phyloP scores from a whole-genome alignment of 257 asterid species.

The Solanum chiquidenum region DNA sequence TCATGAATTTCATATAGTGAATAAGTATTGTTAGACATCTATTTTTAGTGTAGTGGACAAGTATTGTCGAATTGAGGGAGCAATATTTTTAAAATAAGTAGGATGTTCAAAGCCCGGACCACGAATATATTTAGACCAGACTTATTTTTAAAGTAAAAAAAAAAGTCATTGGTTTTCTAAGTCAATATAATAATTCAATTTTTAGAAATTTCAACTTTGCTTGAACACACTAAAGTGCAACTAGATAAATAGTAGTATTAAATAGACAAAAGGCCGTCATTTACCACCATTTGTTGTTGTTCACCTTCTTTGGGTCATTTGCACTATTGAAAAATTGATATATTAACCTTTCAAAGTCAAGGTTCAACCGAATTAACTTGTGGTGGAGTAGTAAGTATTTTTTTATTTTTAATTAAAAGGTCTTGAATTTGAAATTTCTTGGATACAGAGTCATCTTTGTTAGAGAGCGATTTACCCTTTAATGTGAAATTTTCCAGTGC shows the following conservation, averaged over 20 bases:
- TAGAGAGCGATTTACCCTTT: rapidly evolving
- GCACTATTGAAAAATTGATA: neutral
- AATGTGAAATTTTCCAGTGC: rapidly evolving
- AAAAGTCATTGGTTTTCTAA: neutral
- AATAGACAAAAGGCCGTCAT: neutral
- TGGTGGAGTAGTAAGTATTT: neutral
- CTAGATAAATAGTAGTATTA: neutral
- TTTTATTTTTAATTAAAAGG: too few relatives aligned
- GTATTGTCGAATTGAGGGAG: too few relatives aligned
- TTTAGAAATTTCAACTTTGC: neutral
- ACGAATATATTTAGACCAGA: neutral
- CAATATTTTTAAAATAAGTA: too few relatives aligned
- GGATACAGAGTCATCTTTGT: rapidly evolving
- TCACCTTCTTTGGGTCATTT: neutral
- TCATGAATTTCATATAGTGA: too few relatives aligned
- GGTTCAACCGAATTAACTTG: neutral
- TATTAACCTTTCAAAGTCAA: neutral
- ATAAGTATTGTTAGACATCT: too few relatives aligned
- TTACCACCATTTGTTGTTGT: neutral
- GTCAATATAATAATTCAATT: neutral
- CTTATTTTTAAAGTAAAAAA: neutral
- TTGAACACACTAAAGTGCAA: neutral
- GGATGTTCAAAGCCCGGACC: neutral
- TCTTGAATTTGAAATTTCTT: too few relatives aligned
- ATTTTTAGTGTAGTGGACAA: too few relatives aligned